phyloP scores from a whole-genome alignment of 2,329 filamentous ascomycete genomes.

The Ascocoryne sarcoides region DNA sequence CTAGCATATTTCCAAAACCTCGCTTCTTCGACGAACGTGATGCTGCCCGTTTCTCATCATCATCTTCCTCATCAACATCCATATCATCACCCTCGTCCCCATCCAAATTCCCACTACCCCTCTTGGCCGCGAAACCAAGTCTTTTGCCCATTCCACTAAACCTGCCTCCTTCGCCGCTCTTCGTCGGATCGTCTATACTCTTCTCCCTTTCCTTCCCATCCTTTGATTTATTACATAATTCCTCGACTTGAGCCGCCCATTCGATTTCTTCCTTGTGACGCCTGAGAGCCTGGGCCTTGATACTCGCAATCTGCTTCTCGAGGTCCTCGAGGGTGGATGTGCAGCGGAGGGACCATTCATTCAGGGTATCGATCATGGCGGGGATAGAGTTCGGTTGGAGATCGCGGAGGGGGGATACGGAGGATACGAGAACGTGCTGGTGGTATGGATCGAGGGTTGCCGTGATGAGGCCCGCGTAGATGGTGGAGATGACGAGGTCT shows the following conservation, averaged over 20 bases:
- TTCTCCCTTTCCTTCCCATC: conserved; percentile 33
- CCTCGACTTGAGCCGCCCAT: conserved; percentile 24
- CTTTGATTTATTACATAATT: conserved; percentile 17
- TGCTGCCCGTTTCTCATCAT: conserved; percentile 40
- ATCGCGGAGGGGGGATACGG: conserved; percentile 79
- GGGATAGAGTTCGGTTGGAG: conserved; percentile 65
- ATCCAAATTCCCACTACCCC: conserved; percentile 37
- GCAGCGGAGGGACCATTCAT: conserved; percentile 73
- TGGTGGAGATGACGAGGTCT: conserved; percentile 74
- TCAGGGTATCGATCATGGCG: conserved; percentile 57
- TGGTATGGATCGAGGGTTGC: conserved; percentile 76
- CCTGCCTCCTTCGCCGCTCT: conserved; percentile 43
- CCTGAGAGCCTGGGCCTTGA: conserved; percentile 49
- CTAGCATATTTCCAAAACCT: conserved; percentile 17
- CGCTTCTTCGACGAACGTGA: conserved; percentile 47
- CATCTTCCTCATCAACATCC: conserved; percentile 48
- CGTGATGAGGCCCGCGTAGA: conserved; percentile 75
- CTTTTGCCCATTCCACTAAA: conserved; percentile 31
- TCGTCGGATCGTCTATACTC: too few species aligned
- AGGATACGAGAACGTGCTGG: conserved; percentile 66
- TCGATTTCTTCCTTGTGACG: conserved; percentile 36
- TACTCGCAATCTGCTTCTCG: conserved; percentile 61
- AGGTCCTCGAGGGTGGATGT: conserved; percentile 63
- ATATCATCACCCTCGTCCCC: conserved; percentile 37
- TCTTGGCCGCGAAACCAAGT: conserved; percentile 17